Conservation (phyloP, 2,329 filamentous ascomycete species). For the Ophiosphaerella narmari region DNA sequence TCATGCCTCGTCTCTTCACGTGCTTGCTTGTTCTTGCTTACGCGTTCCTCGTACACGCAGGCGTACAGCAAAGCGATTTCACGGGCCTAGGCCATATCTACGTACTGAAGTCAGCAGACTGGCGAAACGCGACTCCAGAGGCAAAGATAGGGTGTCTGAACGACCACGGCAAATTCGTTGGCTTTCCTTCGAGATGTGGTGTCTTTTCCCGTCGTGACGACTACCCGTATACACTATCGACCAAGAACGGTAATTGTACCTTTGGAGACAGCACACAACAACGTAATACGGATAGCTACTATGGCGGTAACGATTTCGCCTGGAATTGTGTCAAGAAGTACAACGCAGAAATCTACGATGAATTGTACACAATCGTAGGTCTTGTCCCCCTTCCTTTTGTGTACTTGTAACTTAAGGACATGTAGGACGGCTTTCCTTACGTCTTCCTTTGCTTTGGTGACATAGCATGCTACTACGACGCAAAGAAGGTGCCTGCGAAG, state of each 20-base stretch:
- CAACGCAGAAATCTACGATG: conserved; percentile 27
- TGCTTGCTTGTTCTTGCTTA: conserved; percentile 9
- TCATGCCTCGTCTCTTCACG: conserved; percentile 12
- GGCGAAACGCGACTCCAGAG: conserved; percentile 25
- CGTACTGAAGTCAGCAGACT: conserved; percentile 36
- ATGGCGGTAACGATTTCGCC: conserved; percentile 31
- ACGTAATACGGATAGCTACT: conserved; percentile 36
- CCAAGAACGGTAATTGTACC: conserved; percentile 35
- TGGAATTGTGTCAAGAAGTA: conserved; percentile 30
- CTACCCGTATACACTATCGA: conserved; percentile 38
- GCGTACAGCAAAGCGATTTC: conserved; percentile 32
- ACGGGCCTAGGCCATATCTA: conserved; percentile 35
- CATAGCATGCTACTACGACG: conserved; percentile 41
- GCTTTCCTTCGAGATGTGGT: conserved; percentile 24
- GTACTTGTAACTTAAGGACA: background rate
- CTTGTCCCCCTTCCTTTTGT: background rate
- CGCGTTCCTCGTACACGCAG: conserved; percentile 17
- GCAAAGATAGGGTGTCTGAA: conserved; percentile 36
- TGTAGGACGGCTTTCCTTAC: conserved; percentile 34
- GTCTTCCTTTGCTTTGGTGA: conserved; percentile 42
- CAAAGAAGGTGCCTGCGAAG: conserved; percentile 23
- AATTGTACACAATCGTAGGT: conserved; percentile 38
- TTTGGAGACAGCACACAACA: conserved; percentile 33
- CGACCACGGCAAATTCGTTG: conserved; percentile 29
- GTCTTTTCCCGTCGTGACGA: conserved; percentile 21